Conservation (phyloP, 2,329 filamentous ascomycete species). For the Stachybotrys echinatus region DNA sequence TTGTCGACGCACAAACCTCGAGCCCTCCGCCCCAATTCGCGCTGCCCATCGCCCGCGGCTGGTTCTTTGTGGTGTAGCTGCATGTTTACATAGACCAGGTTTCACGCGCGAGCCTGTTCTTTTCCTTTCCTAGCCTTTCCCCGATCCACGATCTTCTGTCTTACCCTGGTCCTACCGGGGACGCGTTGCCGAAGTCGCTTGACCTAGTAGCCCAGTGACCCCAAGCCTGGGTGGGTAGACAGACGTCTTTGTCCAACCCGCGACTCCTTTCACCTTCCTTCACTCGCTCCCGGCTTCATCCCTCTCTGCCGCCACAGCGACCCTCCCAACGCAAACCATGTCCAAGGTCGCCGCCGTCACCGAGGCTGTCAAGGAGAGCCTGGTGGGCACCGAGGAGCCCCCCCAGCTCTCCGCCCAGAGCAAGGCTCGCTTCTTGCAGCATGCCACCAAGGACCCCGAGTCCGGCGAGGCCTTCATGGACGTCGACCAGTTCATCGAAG, state of each 20-base stretch:
- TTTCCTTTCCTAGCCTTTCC: not conserved
- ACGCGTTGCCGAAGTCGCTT: not conserved
- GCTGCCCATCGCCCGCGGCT: not conserved
- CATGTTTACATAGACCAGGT: no score
- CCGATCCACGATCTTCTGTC: not conserved
- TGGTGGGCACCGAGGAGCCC: slow-evolving; percentile 58
- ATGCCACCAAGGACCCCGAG: slow-evolving; percentile 70
- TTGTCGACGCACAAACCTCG: not conserved
- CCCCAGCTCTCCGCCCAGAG: slow-evolving; percentile 67
- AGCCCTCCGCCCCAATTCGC: not conserved
- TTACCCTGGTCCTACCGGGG: not conserved
- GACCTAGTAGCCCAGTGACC: no score
- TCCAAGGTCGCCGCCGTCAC: slow-evolving; percentile 46
- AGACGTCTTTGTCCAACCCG: not conserved
- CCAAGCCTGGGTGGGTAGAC: no score
- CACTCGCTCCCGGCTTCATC: not conserved
- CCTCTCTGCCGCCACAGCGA: slow-evolving; percentile 5
- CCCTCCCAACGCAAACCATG: no score
- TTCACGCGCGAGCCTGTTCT: no score
- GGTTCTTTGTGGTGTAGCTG: not conserved
- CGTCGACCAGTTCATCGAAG: slow-evolving; percentile 82
- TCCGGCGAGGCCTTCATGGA: slow-evolving; percentile 76
- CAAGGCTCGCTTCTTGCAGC: slow-evolving; percentile 67
- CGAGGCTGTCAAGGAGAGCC: slow-evolving; percentile 72
- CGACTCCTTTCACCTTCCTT: not conserved